Conservation (phyloP, 805 yeast genomes). For the Dipodascopsis tothii region DNA sequence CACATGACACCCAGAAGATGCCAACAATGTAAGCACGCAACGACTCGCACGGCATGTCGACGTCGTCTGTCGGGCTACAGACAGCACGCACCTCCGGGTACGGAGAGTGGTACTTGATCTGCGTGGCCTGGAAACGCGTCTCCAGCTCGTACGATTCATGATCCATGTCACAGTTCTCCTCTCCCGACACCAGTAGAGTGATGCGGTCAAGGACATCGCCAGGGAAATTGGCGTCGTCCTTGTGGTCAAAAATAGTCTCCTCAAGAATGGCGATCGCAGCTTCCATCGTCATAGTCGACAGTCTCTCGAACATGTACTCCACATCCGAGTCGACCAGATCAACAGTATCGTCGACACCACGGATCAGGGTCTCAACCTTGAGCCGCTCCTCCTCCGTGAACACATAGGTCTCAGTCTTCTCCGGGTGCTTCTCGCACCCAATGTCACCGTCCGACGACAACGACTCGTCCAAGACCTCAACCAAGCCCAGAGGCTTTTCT, state of each 20-base stretch:
- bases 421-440: too few relatives aligned
- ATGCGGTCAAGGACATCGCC: constrained; percentile 1
- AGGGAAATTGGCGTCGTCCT: constrained; percentile 44
- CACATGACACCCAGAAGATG: constrained; percentile 2
- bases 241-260: constrained; percentile 37
- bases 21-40: constrained; percentile 20
- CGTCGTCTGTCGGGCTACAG: constrained; percentile 42
- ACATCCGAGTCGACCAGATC: too few relatives aligned
- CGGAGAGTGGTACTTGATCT: constrained; percentile 24
- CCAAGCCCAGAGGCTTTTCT: too few relatives aligned
- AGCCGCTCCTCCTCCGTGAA: too few relatives aligned
- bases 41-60: constrained; percentile 37
- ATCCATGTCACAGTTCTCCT: not conserved
- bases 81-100: constrained; percentile 50
- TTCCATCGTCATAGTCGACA: too few relatives aligned
- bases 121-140: constrained; percentile 38
- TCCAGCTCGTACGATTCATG: constrained; percentile 25
- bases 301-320: too few relatives aligned
- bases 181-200: not conserved
- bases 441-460: too few relatives aligned
- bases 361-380: too few relatives aligned
- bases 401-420: too few relatives aligned
- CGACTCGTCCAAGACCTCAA: too few relatives aligned
- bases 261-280: constrained; percentile 37
- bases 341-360: too few relatives aligned